A percentile compares a stretch with the other conserved stretches of the same genome.
phyloP scores from a whole-genome alignment of 768 basidiomycete species.

The Tricholoma flavovirens region DNA sequence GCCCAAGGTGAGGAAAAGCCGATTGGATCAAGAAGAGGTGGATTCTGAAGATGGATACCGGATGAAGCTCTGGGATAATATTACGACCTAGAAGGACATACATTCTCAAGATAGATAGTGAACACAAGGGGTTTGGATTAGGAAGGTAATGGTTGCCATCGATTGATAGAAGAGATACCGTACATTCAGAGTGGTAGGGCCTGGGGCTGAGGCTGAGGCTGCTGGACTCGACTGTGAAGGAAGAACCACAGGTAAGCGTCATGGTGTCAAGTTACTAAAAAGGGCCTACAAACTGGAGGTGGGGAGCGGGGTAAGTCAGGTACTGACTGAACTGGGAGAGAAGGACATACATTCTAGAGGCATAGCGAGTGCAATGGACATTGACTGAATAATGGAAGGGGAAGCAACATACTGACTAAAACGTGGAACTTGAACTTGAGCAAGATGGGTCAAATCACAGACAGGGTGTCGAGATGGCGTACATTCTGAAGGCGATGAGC shows the following conservation, averaged over 20 bases:
- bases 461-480: no score
- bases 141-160: background rate
- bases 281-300: background rate
- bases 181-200: background rate
- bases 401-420: background rate
- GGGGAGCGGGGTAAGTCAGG: background rate
- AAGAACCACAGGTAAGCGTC: no score
- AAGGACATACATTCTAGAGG: background rate
- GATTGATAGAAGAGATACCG: background rate
- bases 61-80: background rate
- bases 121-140: background rate
- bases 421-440: background rate
- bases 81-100: background rate
- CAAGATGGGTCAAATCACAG: background rate
- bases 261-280: background rate
- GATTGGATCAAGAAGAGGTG: background rate
- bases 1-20: background rate
- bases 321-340: background rate
- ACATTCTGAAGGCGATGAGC: no score
- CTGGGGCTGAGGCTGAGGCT: background rate
- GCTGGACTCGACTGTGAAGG: background rate
- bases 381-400: background rate
- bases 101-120: background rate
- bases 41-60: background rate
- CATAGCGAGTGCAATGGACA: background rate